A percentile compares a stretch with the other conserved stretches of the same genome.
Evolutionary conservation across 1,139 yeast species (phyloP).

Genomic region (Blastobotrys aristatus): DNA sequence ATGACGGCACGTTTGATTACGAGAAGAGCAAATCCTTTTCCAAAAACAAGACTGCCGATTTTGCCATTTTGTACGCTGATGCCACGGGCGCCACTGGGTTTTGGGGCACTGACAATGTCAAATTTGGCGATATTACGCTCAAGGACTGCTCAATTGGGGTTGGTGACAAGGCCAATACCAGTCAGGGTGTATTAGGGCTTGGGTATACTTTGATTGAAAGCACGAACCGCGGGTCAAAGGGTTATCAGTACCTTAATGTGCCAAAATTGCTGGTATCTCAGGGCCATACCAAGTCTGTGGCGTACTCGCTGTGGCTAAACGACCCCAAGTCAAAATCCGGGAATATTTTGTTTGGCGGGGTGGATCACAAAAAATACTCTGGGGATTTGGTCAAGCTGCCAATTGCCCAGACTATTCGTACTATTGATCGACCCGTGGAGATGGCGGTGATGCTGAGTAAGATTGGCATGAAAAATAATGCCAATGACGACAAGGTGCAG

Average conservation of each 20-base stretch:
- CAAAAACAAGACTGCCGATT: constrained; percentile 24
- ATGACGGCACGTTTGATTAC: constrained; percentile 22
- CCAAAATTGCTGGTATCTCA: constrained; percentile 24
- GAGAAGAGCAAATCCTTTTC: constrained; percentile 22
- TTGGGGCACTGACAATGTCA: constrained; percentile 46
- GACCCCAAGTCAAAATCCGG: constrained; percentile 34
- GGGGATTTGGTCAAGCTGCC: constrained; percentile 31
- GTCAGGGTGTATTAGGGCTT: constrained; percentile 50
- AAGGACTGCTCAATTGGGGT: constrained; percentile 43
- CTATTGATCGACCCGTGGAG: constrained; percentile 20
- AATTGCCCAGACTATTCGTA: constrained; percentile 14
- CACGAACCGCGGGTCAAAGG: constrained; percentile 15
- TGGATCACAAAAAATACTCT: constrained; percentile 44
- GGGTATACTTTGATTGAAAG: constrained; percentile 44
- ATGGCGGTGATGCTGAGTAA: constrained; percentile 21
- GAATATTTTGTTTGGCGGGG: constrained; percentile 45
- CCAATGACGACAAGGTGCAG: neutral
- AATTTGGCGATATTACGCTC: constrained; percentile 34
- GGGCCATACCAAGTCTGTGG: constrained; percentile 44
- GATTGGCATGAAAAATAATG: constrained; percentile 13
- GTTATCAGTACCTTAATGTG: constrained; percentile 18
- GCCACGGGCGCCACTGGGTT: constrained; percentile 42
- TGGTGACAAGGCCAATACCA: constrained; percentile 42
- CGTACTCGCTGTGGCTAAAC: constrained; percentile 40
- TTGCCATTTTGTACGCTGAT: constrained; percentile 58